Evolutionary conservation across 2,329 filamentous ascomycete genomes (phyloP), one percentile per base, ranked within the genome.

Genomic region (Botrytis fabae): DNA sequence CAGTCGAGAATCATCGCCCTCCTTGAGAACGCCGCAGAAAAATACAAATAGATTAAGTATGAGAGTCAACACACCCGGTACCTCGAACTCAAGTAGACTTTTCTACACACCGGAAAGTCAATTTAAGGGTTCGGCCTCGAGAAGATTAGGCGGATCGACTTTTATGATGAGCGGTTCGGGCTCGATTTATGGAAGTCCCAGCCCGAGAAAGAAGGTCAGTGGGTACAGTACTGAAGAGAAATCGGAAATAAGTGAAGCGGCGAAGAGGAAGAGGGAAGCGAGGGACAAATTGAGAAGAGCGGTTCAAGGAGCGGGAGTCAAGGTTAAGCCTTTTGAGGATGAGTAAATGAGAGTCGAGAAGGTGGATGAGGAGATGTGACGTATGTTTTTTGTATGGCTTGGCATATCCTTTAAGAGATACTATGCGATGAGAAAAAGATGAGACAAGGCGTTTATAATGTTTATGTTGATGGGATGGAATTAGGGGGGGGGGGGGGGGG

Each of bases 191-290:
- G 79, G 77, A 25, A 73, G 70, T 40, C 80, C 77, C 6, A 77
- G 79, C 40, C 76, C 88, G 40, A 86, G 88, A 61, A 90, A 88
- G 83, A 91, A 90, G 83, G 77, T 91, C 73, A 89, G 85, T 74
- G 88, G 88, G 28, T 91, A 89, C 76, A 89, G 85, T 73, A 82
- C 84, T 46, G 84, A 86, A 70, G 90, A 92, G 79, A 91, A 89
- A 82, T 82, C 82, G 42, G 84, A 84, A 42, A 80, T 91, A 72
- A 88, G 85, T 81, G 83, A 85, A 73, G 88, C 86, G 80, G 82
- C 85, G 75, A 84, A 84, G n/a, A 85, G 83, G 74, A 84, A 88
- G 76, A 85, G 85, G 77, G 85, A 84, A 5, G 85, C 90, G 14
- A 81, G 89, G 42, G 82, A 82, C 46, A 87, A 87, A 79, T 80